Evolutionary conservation across 306 rosid genomes (phyloP).

Genomic region (Datisca glomerata): DNA sequence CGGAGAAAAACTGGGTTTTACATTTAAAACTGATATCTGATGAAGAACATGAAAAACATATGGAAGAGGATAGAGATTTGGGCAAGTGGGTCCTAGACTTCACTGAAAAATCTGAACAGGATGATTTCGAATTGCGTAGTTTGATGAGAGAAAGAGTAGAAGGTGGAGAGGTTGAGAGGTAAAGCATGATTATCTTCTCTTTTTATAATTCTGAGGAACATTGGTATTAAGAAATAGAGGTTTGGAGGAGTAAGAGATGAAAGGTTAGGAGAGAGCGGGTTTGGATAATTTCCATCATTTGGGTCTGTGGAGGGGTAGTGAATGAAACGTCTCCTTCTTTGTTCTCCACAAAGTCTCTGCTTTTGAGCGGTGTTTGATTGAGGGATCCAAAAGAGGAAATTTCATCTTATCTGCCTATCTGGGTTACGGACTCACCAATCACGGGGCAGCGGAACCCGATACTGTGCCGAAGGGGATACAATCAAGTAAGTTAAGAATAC

Average conservation of each 20-base stretch:
- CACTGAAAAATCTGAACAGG: constrained; percentile 27
- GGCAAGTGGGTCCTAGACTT: constrained; percentile 49
- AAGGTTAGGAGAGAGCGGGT: constrained; percentile 15
- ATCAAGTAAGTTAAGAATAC: no score
- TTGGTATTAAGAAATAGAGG: constrained; percentile 15
- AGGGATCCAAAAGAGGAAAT: no score
- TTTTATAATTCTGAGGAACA: neutral
- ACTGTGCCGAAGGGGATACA: no score
- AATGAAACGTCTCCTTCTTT: constrained; percentile 22
- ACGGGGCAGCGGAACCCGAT: no score
- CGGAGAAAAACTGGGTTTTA: constrained; percentile 32
- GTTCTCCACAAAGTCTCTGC: no score
- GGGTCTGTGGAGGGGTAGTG: constrained; percentile 66
- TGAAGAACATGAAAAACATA: constrained; percentile 26
- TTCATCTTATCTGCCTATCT: no score
- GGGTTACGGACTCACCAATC: no score
- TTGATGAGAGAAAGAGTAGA: constrained; percentile 39
- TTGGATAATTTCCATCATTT: constrained; percentile 50
- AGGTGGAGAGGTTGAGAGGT: constrained; percentile 51
- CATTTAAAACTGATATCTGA: constrained; percentile 17
- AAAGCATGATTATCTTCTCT: constrained; percentile 43
- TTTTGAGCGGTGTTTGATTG: no score
- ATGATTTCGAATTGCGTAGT: constrained; percentile 32
- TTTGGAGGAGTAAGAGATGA: constrained; percentile 17
- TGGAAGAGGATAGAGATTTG: constrained; percentile 25